These are phyloP conservation scores for Knoxdaviesia capensis DNA, from an alignment of 2,329 filamentous ascomycete species.

Conservation along the genomic window DNA sequence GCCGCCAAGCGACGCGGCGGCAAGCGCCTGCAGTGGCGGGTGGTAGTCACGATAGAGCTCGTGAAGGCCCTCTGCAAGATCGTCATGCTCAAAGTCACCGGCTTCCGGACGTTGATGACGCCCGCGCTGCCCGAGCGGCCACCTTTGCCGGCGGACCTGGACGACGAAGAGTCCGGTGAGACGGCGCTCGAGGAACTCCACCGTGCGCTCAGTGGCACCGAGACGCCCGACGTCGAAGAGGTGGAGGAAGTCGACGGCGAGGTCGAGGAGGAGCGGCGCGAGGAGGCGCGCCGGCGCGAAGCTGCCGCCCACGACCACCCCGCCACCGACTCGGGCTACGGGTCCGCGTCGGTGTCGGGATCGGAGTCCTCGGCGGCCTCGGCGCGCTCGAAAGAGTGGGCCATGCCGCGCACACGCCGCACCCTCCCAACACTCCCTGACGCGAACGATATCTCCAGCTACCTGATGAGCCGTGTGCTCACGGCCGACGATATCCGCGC, in stretches of 20 bases:
- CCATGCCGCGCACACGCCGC: conserved; percentile 85
- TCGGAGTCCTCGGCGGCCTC: conserved; percentile 8
- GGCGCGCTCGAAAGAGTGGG: conserved; percentile 44
- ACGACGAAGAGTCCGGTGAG: conserved; percentile 18
- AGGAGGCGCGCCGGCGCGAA: conserved; percentile 1
- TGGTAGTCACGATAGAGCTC: conserved; percentile 67
- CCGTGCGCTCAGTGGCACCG: conserved; percentile 22
- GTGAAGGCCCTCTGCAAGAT: conserved; percentile 74
- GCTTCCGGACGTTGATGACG: conserved; percentile 61
- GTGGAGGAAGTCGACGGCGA: conserved; percentile 4
- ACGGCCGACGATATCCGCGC: conserved; percentile 95
- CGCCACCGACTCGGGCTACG: no score
- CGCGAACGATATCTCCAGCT: conserved; percentile 63
- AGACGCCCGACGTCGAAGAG: conserved; percentile 13
- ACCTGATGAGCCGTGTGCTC: conserved; percentile 74
- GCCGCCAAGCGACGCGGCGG: conserved; percentile 69
- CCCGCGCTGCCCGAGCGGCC: conserved; percentile 78
- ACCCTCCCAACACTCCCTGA: conserved; percentile 68
- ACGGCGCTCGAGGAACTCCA: conserved; percentile 19
- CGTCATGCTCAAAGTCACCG: conserved; percentile 62
- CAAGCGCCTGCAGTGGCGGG: conserved; percentile 63
- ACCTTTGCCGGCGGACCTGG: conserved; percentile 34
- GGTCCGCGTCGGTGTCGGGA: conserved; percentile 1
- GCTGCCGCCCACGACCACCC: conserved; percentile 7
- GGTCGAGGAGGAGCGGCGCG: no score